Evolutionary conservation across 2,329 filamentous ascomycete genomes (phyloP).

Genomic region (Cordyceps militaris): DNA sequence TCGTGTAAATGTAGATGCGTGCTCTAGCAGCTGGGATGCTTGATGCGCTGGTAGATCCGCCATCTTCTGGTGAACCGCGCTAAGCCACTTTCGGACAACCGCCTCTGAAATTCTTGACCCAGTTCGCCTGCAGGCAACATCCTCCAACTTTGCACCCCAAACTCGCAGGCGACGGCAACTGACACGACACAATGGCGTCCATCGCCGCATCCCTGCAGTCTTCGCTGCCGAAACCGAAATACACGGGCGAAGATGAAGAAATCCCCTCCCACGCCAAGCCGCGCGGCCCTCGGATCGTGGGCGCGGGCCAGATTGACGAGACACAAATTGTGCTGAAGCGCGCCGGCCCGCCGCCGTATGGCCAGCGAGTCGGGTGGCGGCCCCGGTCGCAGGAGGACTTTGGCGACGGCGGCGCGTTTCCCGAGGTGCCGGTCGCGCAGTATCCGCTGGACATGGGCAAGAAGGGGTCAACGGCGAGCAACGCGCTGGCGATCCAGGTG

Average conservation of each 20-base stretch:
- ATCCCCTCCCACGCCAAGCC: slow-evolving; percentile 63
- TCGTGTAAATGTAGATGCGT: neutral
- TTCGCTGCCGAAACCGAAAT: slow-evolving; percentile 82
- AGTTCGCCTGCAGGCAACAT: slow-evolving; percentile 13
- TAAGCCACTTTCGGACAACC: slow-evolving; percentile 24
- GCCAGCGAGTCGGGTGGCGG: slow-evolving; percentile 82
- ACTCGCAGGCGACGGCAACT: slow-evolving; percentile 16
- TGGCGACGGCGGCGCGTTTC: slow-evolving; percentile 92
- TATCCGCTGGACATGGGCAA: slow-evolving; percentile 94
- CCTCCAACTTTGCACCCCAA: slow-evolving; percentile 12
- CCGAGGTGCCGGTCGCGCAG: slow-evolving; percentile 87
- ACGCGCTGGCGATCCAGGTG: slow-evolving; percentile 87
- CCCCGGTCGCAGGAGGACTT: slow-evolving; percentile 86
- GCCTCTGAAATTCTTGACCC: slow-evolving; percentile 28
- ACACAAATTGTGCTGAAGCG: slow-evolving; percentile 79
- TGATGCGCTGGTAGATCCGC: too few species aligned
- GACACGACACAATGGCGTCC: slow-evolving; percentile 47
- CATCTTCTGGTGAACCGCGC: slow-evolving; percentile 13
- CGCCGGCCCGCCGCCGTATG: slow-evolving; percentile 80
- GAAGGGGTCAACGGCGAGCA: slow-evolving; percentile 65
- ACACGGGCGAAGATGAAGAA: slow-evolving; percentile 84
- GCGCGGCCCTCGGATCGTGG: slow-evolving; percentile 75
- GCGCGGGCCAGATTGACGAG: slow-evolving; percentile 72
- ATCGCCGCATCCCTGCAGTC: slow-evolving; percentile 66
- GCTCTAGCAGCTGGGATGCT: neutral